phyloP scores from a whole-genome alignment of 2,329 filamentous ascomycete genomes.

The Myotisia sp. region DNA sequence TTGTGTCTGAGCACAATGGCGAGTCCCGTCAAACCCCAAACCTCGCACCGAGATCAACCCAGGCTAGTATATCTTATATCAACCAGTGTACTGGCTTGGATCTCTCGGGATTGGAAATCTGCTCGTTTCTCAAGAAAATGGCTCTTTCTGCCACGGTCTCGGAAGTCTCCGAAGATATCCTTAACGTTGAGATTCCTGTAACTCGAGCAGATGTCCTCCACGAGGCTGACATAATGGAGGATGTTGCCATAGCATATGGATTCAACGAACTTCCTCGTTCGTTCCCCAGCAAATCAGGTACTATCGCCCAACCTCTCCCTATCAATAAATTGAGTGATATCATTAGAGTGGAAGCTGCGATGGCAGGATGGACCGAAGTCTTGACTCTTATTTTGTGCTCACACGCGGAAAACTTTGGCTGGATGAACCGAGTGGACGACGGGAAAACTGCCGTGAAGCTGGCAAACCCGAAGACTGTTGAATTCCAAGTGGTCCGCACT shows the following conservation, averaged over 20 bases:
- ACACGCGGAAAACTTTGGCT: conserved; percentile 94
- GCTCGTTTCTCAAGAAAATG: conserved; percentile 75
- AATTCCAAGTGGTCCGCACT: conserved; percentile 88
- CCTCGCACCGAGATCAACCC: conserved; percentile 58
- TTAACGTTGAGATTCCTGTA: conserved; percentile 71
- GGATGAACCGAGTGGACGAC: conserved; percentile 82
- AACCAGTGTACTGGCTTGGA: conserved; percentile 79
- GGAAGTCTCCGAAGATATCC: conserved; percentile 49
- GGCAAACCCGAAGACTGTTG: conserved; percentile 81
- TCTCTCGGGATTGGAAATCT: conserved; percentile 60
- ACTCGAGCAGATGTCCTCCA: conserved; percentile 91
- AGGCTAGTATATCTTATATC: conserved; percentile 83
- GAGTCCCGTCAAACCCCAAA: conserved; percentile 69
- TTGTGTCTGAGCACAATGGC: conserved; percentile 81
- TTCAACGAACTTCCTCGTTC: conserved; percentile 89
- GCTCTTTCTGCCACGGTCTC: conserved; percentile 70
- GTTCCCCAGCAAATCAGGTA: conserved; percentile 72
- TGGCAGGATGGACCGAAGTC: conserved; percentile 92
- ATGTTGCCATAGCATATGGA: conserved; percentile 88
- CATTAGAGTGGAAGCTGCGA: conserved; percentile 72
- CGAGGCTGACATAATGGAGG: conserved; percentile 97
- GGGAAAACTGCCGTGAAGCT: conserved; percentile 69
- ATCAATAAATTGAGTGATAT: conserved; percentile 95
- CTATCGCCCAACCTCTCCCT: conserved; percentile 69
- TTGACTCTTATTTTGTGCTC: conserved; percentile 94